Evolutionary conservation across 257 asterid genomes (phyloP), one percentile per base, ranked within the genome.

Genomic region (Plantago ovata): DNA sequence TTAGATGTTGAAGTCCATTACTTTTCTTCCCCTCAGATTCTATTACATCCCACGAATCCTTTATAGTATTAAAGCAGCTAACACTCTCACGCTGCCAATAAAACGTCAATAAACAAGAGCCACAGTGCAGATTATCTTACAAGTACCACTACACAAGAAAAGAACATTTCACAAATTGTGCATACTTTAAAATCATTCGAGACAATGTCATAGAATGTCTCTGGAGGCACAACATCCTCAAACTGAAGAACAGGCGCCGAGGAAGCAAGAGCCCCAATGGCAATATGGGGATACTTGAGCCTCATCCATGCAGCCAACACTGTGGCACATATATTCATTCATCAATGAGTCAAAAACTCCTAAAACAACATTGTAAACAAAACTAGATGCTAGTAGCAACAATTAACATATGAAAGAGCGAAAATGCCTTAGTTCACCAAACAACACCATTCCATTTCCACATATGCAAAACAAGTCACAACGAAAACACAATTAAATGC

Each of bases 291-390:
- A 80, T 92, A 92, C 73, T 92, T 92, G 62, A 92, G 87, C 77
- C 96, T 75, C 95, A 85, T 85, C 98, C 98, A 92, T 9, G 96
- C 80, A 16, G 98, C 98, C 71, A 92, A 73, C 98, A 92, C 98
- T 88, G 79, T 68, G 66, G 21, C 63, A 69, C 23, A 52, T 9
- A 16, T n/a, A n/a, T n/a, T n/a, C n/a, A n/a, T n/a, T n/a, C 15
- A 60, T 32, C 42, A 47, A 71, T 49, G 28, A 36, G 53, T 40
- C 47, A 61, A 36, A 64, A 15, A 2, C 32, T 6, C 44, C 3
- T 22, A 43, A 16, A 33, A 10, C 4, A 18, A 6, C 38, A n/a
- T 18, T 12, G 9, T 23, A 20, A 10, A 23, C 11, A 2, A 7
- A 21, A 10, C 16, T 10, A 11, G 0, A 9, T 0, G 38, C 38